Evolutionary conservation across 345 rosid species (phyloP), one percentile per base, ranked within the genome.

Genomic region (Arabis alpina): DNA sequence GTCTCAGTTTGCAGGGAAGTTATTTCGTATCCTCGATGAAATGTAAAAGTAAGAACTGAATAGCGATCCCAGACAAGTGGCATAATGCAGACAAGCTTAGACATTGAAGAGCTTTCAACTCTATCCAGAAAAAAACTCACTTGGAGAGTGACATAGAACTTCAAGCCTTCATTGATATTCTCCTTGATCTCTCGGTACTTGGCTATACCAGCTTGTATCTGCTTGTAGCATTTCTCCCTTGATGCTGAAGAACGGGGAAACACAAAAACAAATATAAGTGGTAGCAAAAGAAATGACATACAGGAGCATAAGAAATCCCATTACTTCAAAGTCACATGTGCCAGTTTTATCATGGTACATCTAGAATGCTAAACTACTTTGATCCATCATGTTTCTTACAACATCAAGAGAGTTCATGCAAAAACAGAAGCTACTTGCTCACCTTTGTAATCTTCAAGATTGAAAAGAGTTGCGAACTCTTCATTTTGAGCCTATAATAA

Each of bases 381-480:
- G 50, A 58, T 34, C 40, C 55, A 58, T 66, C 25, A 59, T 34
- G 25, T 45, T 32, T 62, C 50, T 63, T 25, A 11, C 30, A 56
- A 64, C 24, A 54, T 13, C 25, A 13, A 28, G 32, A 55, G 49
- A 44, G 51, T 13, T n/a, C 30, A 43, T 67, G 57, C 72, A n/a
- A 76, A 70, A 44, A 61, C 34, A 23, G 74, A 49, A 74, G 64
- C 45, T 42, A 62, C 58, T 71, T 14, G 67, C 72, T 58, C 64
- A 91, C 99, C 96, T 91, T 86, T 94, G 71, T 91, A 94, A 79
- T 94, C 99, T 82, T 94, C 95, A 16, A 94, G 93, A 72, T 88
- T 94, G 76, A 94, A 94, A 75, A 91, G 69, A 53, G 83, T 80
- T 43, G 84, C 76, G 66, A 94, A 94, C 54, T 91, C 85, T 34